Base-by-base conservation (phyloP, 2,329 filamentous ascomycete genomes). In the Shiraia sp. region DNA sequence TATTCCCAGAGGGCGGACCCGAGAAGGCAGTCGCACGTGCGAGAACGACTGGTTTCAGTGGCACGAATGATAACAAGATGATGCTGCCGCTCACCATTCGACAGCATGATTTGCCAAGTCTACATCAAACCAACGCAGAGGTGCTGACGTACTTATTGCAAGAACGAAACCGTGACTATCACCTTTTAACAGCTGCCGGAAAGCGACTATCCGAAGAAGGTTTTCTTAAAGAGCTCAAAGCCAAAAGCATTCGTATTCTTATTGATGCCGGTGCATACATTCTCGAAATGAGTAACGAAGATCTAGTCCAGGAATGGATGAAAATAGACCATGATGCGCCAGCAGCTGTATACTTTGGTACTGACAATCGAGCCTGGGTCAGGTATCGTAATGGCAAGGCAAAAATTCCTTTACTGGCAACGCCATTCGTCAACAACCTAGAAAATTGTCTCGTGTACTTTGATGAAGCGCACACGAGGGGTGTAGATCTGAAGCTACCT, bases 391-490 rank as follows among this genome's bases (percentile, higher is more conserved):
- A 71, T 23, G 67, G 65, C n/a, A 54, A 56, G 14, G 57, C 22
- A 6, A 0, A 35, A 51, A 55, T 55, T 2, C 53, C 23, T 2
- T 66, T 71, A 0, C 65, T 83, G 0, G 75, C 75, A 1, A 75
- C 75, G 0, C 74, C 81, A 0, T 87, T 79, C 51, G 63, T 66
- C 0, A 66, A 72, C 0, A 75, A 81, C 8, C 61, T 85, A 1
- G 78, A 81, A 3, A 45, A 51, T 0, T 88, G 85, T 40, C 61
- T 87, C 0, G 73, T 88, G 0, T 89, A 82, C 42, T 70, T 90
- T 0, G 85, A 89, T 37, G 80, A 90, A 42, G 76, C 78, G 0
- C 85, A 89, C 46, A 87, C 84, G 0, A 67, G 85, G 47, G 85
- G 86, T 0, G 87, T 78, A 0, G 85, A 90, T 47, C 56, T 89